Base-by-base conservation (phyloP, 306 rosid genomes). In the Malus asiatica region DNA sequence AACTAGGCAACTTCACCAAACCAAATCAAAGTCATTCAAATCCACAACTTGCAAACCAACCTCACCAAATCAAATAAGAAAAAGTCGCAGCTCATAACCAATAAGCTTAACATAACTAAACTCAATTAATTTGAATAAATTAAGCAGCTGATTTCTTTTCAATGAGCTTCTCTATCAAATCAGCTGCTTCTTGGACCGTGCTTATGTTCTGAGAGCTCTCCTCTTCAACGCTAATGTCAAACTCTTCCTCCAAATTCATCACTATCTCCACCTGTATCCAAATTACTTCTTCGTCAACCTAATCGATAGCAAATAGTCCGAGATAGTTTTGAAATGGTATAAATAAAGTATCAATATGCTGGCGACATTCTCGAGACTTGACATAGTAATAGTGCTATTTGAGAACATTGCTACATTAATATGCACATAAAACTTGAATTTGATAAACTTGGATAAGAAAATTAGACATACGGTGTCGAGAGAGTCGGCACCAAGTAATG, bases 151-250 rank as follows among this genome's bases (percentile, higher is more conserved):
- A 13, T n/a, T 79, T 77, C 73, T 67, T 71, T 27, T 85, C 78
- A 22, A 85, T 70, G 6, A 82, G 78, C 58, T 85, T 74, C 73
- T 85, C 83, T 16, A 85, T 82, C 82, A 85, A 69, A 85, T 85
- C 86, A 32, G 89, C 89, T 20, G 86, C 89, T 55, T 85, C 86
- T 79, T 85, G 84, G 19, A 85, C 80, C 4, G 86, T 82, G 20
- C 82, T 76, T 44, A 82, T 85, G 82, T 82, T 85, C 80, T 82
- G 78, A 32, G 84, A 80, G 78, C 45, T 76, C 4, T 85, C 86
- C 76, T 85, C 86, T 70, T 85, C 89, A 8, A 85, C 85, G 32
- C 22, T 79, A 13, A 85, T 85, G 73, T 70, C 82, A 58, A 82
- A 85, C 62, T 85, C 86, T 82, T 85, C 89, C 78, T 82, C 85